Base-by-base conservation (phyloP, 805 yeast species). In the Maudiozyma serrabonitensis region DNA sequence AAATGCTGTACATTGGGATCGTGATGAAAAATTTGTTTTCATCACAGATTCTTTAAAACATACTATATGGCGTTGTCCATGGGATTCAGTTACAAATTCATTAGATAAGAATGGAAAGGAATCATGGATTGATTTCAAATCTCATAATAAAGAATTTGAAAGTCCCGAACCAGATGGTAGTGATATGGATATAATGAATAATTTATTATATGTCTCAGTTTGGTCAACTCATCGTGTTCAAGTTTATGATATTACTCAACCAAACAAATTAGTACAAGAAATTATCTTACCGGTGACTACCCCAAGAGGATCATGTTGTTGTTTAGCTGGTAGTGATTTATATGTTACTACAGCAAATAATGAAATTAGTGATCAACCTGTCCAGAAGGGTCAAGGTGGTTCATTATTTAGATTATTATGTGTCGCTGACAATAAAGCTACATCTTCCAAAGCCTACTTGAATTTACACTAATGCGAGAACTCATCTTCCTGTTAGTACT, bases 141-240 rank as follows among this genome's bases (percentile, higher is more conserved):
- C 18, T 15, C 35, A 18, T 37, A 47, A 55, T 41, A 48, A 35
- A 6, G 56, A 56, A 0, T 54, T 56, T 46, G 64, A 59, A 18
- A 60, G 67, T 5, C 78, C 82, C 8, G 93, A 81, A 56, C 96
- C 96, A 0, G 97, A 89, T 64, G 97, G 97, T 19, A 73, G 84
- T 54, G 71, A 81, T 25, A 67, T 84, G 54, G 79, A 84, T 41
- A 66, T 57, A 4, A 62, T 63, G 21, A 64, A 71, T 34, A 82
- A 79, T 8, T 71, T 76, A 47, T 60, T 89, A 39, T 84, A 76
- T 67, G 70, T 80, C 5, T 85, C 95, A 1, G 77, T 85, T 12
- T 88, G 83, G 78, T 74, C 81, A 26, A 74, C 84, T 1, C 63
- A 70, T 41, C 62, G 75, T 21, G 80, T 88, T 9, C 73, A 81